Conservation (phyloP, 2,329 filamentous ascomycete genomes). For the Bisporella sp. region DNA sequence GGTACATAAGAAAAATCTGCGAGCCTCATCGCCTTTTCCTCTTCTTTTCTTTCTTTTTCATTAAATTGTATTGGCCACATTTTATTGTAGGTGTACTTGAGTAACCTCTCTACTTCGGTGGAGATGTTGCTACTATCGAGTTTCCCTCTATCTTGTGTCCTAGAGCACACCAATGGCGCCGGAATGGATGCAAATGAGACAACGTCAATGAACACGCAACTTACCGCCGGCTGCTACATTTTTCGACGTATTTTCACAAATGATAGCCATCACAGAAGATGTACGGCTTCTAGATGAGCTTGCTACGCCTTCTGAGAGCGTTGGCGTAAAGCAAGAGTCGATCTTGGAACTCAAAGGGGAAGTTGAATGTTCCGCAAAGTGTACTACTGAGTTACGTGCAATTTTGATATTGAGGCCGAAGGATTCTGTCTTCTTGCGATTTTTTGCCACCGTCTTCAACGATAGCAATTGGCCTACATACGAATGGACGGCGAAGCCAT, state of each 20-base stretch:
- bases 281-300: too few species aligned
- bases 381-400: too few species aligned
- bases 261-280: too few species aligned
- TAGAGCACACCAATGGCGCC: slow-evolving; percentile 50
- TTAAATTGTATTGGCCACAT: slow-evolving; percentile 55
- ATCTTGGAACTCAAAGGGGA: neutral
- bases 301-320: too few species aligned
- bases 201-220: slow-evolving; percentile 41
- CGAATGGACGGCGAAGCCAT: too few species aligned
- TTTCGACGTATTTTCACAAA: neutral
- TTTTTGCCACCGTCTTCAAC: too few species aligned
- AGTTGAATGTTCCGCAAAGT: too few species aligned
- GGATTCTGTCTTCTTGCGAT: too few species aligned
- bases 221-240: slow-evolving; percentile 71
- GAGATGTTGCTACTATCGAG: slow-evolving; percentile 46
- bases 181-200: slow-evolving; percentile 67
- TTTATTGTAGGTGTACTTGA: slow-evolving; percentile 69
- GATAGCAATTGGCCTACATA: too few species aligned
- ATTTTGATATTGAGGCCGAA: too few species aligned
- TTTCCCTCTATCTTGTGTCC: slow-evolving; percentile 69
- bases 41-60: slow-evolving; percentile 32
- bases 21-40: slow-evolving; percentile 15
- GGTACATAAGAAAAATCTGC: slow-evolving; percentile 17
- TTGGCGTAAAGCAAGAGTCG: neutral
- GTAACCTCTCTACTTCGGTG: slow-evolving; percentile 32